Base-by-base conservation (phyloP, 768 basidiomycete species). In the Phallus indusiatus region DNA sequence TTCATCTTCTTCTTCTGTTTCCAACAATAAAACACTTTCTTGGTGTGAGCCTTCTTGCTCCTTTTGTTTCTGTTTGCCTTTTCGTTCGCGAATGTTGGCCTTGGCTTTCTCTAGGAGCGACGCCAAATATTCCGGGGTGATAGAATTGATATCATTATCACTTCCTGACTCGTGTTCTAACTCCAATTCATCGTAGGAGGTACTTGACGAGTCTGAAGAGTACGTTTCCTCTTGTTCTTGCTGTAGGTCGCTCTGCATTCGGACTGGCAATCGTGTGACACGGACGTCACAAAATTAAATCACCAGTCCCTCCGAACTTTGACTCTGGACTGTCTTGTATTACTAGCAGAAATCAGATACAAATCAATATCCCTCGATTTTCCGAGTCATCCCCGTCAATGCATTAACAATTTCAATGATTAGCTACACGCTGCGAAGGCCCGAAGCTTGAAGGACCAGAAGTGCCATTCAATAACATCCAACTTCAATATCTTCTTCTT, bases 61-160 rank as follows among this genome's bases (percentile, higher is more conserved):
- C 22, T 64, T 64, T 37, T 21, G 49, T 64, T 60, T 61, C 65
- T 57, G 20, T 50, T 62, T 0, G 62, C 67, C 53, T 69, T 67
- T 65, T 74, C 37, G 70, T 66, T 51, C 75, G 79, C 67, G 78
- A 81, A 65, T 75, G 69, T 64, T 78, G 42, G 48, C 50, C 22
- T 59, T 76, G 17, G 87, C 88, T 57, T 78, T 81, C 61, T 83
- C 78, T 12, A 91, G 71, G 0, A 89, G 70, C 7, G 79, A 83
- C 34, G 83, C 75, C 5, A 89, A 75, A 60, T 82, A 83, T 64
- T 83, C 81, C 42, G 76, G 73, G 0, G 82, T 82, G 28, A 84
- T 72, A 21, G 57, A 56, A 48, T 81, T 76, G 5, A 73, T 72
- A 59, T 79, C 79, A 18, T 67, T 70, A 20, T 80, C 70, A 17